Percentiles rank a stretch among this genome's conserved stretches.
These are phyloP conservation scores for Trametes versicolor DNA, from an alignment of 1,284 basidiomycete genomes.

Conservation along the genomic window DNA sequence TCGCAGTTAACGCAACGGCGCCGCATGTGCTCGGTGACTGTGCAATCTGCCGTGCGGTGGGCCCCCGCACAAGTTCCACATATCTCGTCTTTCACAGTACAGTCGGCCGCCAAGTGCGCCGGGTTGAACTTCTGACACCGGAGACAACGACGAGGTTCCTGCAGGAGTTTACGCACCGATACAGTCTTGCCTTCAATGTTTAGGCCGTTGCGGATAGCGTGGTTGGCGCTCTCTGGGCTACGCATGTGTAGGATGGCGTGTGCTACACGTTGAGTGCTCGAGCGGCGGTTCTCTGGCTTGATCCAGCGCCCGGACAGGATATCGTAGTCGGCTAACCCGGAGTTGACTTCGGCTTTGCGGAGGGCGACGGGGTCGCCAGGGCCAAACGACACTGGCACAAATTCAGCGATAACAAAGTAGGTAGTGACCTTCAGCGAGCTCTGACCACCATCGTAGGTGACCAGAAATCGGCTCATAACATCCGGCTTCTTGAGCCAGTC, in stretches of 20 bases:
- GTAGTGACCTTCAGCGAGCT: background rate
- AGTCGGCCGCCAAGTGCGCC: background rate
- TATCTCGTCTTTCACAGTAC: background rate
- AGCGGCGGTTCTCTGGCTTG: background rate
- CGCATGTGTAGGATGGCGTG: constrained; percentile 4
- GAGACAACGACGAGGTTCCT: background rate
- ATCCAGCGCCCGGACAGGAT: constrained; percentile 3
- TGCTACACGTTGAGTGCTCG: background rate
- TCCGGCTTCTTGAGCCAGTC: background rate
- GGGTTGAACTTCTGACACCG: background rate
- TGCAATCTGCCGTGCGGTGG: background rate
- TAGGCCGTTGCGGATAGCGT: background rate
- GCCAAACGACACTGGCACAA: background rate
- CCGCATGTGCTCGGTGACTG: background rate
- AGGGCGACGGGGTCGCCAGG: background rate
- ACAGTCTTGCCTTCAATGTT: background rate
- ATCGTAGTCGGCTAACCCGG: background rate
- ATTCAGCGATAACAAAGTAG: background rate
- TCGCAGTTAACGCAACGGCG: background rate
- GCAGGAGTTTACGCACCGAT: background rate
- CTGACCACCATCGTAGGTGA: background rate
- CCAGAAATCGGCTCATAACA: background rate
- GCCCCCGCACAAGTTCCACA: background rate
- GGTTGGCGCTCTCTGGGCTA: background rate
- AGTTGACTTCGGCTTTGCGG: background rate